These are phyloP conservation scores for Tirmania nivea DNA, from an alignment of 495 filamentous ascomycete species.

Conservation along the genomic window DNA sequence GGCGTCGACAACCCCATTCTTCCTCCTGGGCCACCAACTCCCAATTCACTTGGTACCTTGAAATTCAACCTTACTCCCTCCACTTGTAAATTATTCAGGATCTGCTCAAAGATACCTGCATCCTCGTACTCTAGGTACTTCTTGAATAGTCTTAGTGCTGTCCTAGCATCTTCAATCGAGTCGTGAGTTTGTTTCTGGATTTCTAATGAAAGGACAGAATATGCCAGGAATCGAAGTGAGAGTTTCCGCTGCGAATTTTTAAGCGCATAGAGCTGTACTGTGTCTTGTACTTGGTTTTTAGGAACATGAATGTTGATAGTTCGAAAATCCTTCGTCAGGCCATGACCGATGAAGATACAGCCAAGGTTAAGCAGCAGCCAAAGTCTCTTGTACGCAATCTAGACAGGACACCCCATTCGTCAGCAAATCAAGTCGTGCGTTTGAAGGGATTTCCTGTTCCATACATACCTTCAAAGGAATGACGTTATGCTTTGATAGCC, in stretches of 20 bases:
- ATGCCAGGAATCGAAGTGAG: slow-evolving; percentile 68
- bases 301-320: slow-evolving; percentile 96
- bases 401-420: too few species aligned
- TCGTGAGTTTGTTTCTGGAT: slow-evolving; percentile 85
- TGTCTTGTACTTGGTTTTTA: slow-evolving; percentile 77
- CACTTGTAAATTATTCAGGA: slow-evolving; percentile 62
- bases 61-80: slow-evolving; percentile 50
- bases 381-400: slow-evolving; percentile 72
- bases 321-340: slow-evolving; percentile 79
- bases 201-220: slow-evolving; percentile 66
- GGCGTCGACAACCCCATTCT: neutral
- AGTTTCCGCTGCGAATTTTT: slow-evolving; percentile 44
- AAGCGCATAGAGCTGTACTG: slow-evolving; percentile 65
- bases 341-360: slow-evolving; percentile 83
- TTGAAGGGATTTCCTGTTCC: too few species aligned
- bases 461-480: slow-evolving; percentile 50
- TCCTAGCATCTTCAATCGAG: slow-evolving; percentile 77
- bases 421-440: too few species aligned
- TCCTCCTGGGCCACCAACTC: neutral
- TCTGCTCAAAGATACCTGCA: slow-evolving; percentile 54
- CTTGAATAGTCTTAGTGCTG: slow-evolving; percentile 69
- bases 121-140: slow-evolving; percentile 79
- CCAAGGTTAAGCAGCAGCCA: slow-evolving; percentile 92
- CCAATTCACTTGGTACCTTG: slow-evolving; percentile 36
- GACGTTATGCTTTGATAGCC: slow-evolving; percentile 50